Percentiles rank a stretch among this genome's conserved stretches.
phyloP scores from a whole-genome alignment of 164 flowering plant species.

The Magnolia officinalis region DNA sequence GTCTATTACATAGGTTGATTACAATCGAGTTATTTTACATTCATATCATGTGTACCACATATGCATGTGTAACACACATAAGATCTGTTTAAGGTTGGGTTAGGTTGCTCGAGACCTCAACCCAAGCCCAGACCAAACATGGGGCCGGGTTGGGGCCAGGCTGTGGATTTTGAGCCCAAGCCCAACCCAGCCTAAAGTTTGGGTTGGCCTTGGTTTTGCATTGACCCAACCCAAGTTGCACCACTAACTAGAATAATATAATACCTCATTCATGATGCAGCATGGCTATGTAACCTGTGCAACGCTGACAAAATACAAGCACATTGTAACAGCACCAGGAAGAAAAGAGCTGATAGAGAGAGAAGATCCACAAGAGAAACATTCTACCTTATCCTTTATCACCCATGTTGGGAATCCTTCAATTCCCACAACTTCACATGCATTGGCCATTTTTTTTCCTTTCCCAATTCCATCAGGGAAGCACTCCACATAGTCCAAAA shows the following conservation, averaged over 20 bases:
- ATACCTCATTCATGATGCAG: not conserved
- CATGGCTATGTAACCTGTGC: not conserved
- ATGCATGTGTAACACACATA: too few species aligned
- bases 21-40: too few species aligned
- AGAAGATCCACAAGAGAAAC: not conserved
- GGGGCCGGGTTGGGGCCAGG: too few species aligned
- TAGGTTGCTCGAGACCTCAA: too few species aligned
- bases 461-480: slow-evolving; percentile 76
- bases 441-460: slow-evolving; percentile 62
- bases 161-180: too few species aligned
- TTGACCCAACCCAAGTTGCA: too few species aligned
- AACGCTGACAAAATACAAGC: not conserved
- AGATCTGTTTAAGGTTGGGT: too few species aligned
- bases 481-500: slow-evolving; percentile 87
- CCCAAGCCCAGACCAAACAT: too few species aligned
- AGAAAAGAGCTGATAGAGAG: not conserved
- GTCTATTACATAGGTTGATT: too few species aligned
- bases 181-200: not conserved
- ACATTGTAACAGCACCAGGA: not conserved
- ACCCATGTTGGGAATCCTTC: slow-evolving; percentile 96
- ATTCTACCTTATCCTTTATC: slow-evolving; percentile 79
- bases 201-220: not conserved
- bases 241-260: too few species aligned
- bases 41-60: too few species aligned
- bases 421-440: slow-evolving; percentile 54